A percentile compares a stretch with the other conserved stretches of the same genome.
phyloP scores from a whole-genome alignment of 1,284 basidiomycete genomes.

The Fomitopsis schrenkii region DNA sequence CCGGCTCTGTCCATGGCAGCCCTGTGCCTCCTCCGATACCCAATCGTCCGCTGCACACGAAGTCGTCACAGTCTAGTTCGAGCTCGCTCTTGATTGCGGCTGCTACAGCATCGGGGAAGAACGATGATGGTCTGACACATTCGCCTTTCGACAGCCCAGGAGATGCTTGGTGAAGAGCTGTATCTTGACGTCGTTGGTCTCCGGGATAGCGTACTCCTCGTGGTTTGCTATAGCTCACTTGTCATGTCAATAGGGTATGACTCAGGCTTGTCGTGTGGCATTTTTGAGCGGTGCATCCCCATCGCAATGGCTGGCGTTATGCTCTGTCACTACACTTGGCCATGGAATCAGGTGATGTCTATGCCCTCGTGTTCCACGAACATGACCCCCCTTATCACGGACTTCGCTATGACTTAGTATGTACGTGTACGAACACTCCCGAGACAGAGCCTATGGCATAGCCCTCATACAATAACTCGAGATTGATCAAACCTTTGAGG shows the following conservation, averaged over 20 bases:
- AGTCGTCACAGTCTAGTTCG: conserved; percentile 21
- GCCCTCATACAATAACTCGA: too few relatives aligned
- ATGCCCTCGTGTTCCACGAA: too few relatives aligned
- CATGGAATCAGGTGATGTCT: too few relatives aligned
- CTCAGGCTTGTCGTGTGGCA: too few relatives aligned
- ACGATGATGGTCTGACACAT: conserved; percentile 30
- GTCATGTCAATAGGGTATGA: too few relatives aligned
- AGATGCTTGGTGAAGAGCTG: conserved; percentile 9
- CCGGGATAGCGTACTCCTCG: neutral
- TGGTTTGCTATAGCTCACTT: too few relatives aligned
- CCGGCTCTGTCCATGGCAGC: conserved; percentile 8
- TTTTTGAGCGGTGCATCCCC: too few relatives aligned
- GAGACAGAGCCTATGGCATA: too few relatives aligned
- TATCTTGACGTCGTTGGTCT: neutral
- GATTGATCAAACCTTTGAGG: too few relatives aligned
- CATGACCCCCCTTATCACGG: neutral
- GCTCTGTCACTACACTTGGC: too few relatives aligned
- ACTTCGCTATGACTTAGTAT: neutral
- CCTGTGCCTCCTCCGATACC: conserved; percentile 13
- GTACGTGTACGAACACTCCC: neutral
- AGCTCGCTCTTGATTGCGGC: conserved; percentile 16
- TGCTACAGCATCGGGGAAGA: conserved; percentile 9
- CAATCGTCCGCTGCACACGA: conserved; percentile 16
- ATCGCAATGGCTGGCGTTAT: too few relatives aligned
- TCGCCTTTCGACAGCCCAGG: conserved; percentile 47